A percentile compares a stretch with the other conserved stretches of the same genome.
These are phyloP conservation scores for Microdochium trichocladiopsis DNA, from an alignment of 2,329 filamentous ascomycete species.

Conservation along the genomic window DNA sequence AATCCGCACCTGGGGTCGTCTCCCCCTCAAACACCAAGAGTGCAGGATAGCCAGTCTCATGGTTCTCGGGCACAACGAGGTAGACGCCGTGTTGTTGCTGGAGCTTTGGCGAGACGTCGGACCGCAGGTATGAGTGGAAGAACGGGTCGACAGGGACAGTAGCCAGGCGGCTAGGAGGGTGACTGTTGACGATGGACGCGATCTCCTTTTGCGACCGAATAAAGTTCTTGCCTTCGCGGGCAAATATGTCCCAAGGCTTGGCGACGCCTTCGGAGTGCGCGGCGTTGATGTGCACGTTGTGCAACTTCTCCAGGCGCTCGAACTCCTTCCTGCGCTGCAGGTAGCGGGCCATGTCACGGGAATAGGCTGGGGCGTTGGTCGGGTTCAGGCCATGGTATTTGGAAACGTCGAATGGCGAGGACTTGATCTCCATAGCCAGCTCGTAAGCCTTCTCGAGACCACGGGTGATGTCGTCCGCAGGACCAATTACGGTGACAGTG, in stretches of 20 bases:
- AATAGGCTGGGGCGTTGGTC: constrained; percentile 68
- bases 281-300: constrained; percentile 83
- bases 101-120: constrained; percentile 55
- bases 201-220: constrained; percentile 71
- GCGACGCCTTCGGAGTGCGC: constrained; percentile 62
- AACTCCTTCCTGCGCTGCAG: constrained; percentile 76
- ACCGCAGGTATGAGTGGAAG: constrained; percentile 67
- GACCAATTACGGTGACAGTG: constrained; percentile 78
- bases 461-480: constrained; percentile 61
- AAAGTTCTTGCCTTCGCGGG: constrained; percentile 75
- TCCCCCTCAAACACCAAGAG: constrained; percentile 70
- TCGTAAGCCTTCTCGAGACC: constrained; percentile 83
- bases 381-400: constrained; percentile 71
- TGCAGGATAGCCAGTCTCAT: constrained; percentile 53
- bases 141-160: constrained; percentile 67
- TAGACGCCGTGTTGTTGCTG: constrained; percentile 66
- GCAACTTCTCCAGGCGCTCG: constrained; percentile 69
- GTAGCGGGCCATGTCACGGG: constrained; percentile 81
- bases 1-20: constrained; percentile 35
- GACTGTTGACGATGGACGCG: constrained; percentile 63
- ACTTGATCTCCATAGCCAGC: constrained; percentile 79
- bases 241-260: constrained; percentile 82
- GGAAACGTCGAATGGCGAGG: constrained; percentile 74
- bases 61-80: constrained; percentile 60
- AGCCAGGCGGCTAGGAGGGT: constrained; percentile 66